A percentile compares a stretch with the other conserved stretches of the same genome.
Conservation (phyloP, 805 yeast species). For the Candida qinlingensis region DNA sequence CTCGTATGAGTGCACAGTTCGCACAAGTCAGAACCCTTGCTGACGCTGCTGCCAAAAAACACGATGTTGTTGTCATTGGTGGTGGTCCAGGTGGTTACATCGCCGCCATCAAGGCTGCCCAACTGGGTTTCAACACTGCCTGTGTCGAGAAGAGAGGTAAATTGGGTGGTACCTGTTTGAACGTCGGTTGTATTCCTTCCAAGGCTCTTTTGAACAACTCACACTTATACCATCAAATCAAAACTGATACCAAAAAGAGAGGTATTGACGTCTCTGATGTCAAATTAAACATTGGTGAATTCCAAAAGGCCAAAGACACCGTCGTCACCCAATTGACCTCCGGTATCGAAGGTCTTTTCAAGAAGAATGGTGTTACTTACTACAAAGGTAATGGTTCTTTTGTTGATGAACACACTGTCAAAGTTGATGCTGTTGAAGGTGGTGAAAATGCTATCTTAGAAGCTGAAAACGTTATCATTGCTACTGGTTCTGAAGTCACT, state of each 20-base stretch:
- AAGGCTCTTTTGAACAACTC: conserved; percentile 94
- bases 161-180: conserved; percentile 97
- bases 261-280: conserved; percentile 89
- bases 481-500: conserved; percentile 97
- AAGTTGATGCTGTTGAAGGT: conserved; percentile 85
- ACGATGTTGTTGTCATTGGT: conserved; percentile 92
- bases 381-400: conserved; percentile 92
- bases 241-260: conserved; percentile 76
- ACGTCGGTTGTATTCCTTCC: conserved; percentile 99
- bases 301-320: conserved; percentile 89
- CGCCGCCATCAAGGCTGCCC: conserved; percentile 98
- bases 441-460: conserved; percentile 65
- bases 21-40: conserved; percentile 12
- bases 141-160: conserved; percentile 96
- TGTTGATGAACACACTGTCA: conserved; percentile 69
- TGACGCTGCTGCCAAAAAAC: conserved; percentile 36
- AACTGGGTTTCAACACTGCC: conserved; percentile 88
- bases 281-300: conserved; percentile 63
- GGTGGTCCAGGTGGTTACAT: conserved; percentile 99
- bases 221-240: conserved; percentile 83
- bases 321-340: conserved; percentile 86
- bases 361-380: conserved; percentile 92
- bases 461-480: conserved; percentile 87
- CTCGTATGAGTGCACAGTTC: conserved; percentile 3
- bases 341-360: conserved; percentile 92